Evolutionary conservation across 2,329 filamentous ascomycete genomes (phyloP), one percentile per base, ranked within the genome.

Genomic region (Monilinia laxa): DNA sequence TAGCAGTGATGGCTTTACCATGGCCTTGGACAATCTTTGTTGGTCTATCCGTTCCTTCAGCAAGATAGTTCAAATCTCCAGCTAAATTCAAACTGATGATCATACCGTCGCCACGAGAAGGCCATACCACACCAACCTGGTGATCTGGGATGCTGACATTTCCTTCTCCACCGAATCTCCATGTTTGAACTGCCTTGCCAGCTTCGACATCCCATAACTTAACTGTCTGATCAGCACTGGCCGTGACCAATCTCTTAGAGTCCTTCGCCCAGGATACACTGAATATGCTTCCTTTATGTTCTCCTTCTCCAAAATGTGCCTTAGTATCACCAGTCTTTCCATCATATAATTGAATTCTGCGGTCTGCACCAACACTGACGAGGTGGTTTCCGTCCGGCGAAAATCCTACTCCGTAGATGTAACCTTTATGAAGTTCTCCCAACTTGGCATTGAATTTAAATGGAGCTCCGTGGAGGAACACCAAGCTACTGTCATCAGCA

Each of bases 381-480:
- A 99, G 81, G 49, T 83, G 82, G 52, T 83, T 87, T 57, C 95
- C 95, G 76, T 98, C 93, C 0, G 94, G 94, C 38, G 92, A 94
- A 78, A 97, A 99, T 2, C 88, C 91, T 5, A 93, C 87, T 38
- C 90, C 93, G 74, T 94, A 91, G 23, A 98, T 88, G 77, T 96
- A 98, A 69, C 93, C 92, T 75, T 89, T 90, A 78, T 99, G 95
- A 75, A 92, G 84, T 23, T 86, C 89, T 69, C 88, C 83, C 58
- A 89, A 83, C 78, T 93, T 94, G n/a, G 84, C 89, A 76, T 93
- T 91, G 82, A 97, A 98, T 78, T 97, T 97, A 84, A 97, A 99
- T 0, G 95, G 95, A 0, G 91, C 91, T 7, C 95, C 94, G 75
- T 97, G 91, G 76, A 96, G 90, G 79, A 98, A 98, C 74, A 94